Conservation (phyloP, 768 basidiomycete genomes). For the Hericium alpestre region DNA sequence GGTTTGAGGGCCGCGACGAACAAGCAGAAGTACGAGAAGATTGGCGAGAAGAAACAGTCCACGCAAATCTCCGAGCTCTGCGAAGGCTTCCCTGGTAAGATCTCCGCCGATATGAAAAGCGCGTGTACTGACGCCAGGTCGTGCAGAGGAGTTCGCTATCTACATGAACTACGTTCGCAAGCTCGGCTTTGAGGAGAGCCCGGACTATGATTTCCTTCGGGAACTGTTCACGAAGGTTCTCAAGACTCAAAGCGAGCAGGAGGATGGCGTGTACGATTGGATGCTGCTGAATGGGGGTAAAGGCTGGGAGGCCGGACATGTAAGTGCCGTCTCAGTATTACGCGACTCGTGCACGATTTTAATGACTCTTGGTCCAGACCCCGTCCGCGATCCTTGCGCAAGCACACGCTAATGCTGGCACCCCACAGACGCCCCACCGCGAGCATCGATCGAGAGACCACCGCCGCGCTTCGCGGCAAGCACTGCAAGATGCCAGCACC, state of each 20-base stretch:
- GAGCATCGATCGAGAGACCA: conserved; percentile 34
- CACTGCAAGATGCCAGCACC: conserved; percentile 35
- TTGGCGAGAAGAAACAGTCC: conserved; percentile 97
- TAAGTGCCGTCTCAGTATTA: conserved; percentile 29
- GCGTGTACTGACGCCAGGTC: not conserved
- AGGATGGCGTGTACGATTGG: conserved; percentile 94
- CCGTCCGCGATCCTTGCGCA: conserved; percentile 34
- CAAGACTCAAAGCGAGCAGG: conserved; percentile 76
- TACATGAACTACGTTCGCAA: conserved; percentile 99
- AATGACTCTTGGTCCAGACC: conserved; percentile 22
- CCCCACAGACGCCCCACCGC: conserved; percentile 45
- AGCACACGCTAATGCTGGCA: conserved; percentile 45
- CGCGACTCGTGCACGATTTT: not conserved
- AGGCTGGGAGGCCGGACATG: conserved; percentile 87
- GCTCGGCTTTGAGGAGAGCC: conserved; percentile 93
- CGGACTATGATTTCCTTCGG: conserved; percentile 95
- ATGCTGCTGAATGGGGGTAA: conserved; percentile 90
- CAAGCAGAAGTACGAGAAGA: conserved; percentile 99
- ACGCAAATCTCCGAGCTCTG: conserved; percentile 88
- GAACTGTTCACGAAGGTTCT: conserved; percentile 90
- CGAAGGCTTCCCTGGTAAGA: conserved; percentile 89
- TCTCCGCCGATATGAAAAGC: conserved; percentile 7
- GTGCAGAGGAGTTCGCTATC: conserved; percentile 87
- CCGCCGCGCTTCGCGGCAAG: conserved; percentile 43
- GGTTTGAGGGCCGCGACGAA: conserved; percentile 95